Evolutionary conservation across 2,329 filamentous ascomycete genomes (phyloP).

Genomic region (Kalaharituber pfeilii): DNA sequence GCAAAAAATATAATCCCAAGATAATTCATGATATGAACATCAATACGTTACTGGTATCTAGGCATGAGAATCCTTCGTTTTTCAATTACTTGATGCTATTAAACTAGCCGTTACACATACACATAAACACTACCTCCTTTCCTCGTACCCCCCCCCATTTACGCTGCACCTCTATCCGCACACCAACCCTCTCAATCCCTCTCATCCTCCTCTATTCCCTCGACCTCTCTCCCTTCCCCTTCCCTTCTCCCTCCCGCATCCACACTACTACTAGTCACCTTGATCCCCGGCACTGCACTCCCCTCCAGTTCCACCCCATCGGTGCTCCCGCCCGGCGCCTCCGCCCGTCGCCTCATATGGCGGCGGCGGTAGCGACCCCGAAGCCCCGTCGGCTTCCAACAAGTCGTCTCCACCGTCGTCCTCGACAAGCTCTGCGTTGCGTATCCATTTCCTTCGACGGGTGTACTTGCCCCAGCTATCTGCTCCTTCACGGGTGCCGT

Average conservation of each 20-base stretch:
- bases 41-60: too few relatives aligned
- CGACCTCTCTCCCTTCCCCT: not conserved
- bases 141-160: too few relatives aligned
- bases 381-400: slow-evolving; percentile 18
- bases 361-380: not conserved
- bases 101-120: too few relatives aligned
- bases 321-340: not conserved
- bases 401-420: slow-evolving; percentile 30
- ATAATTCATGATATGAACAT: too few relatives aligned
- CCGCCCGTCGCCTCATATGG: not conserved
- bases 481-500: slow-evolving; percentile 81
- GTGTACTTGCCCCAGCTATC: slow-evolving; percentile 88
- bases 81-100: too few relatives aligned
- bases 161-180: too few relatives aligned
- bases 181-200: too few relatives aligned
- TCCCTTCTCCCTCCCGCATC: too few relatives aligned
- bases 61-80: too few relatives aligned
- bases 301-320: slow-evolving; percentile 5
- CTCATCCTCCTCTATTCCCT: slow-evolving; percentile 21
- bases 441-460: slow-evolving; percentile 81
- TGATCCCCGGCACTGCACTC: slow-evolving; percentile 1
- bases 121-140: too few relatives aligned
- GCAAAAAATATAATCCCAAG: too few relatives aligned
- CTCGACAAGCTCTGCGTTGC: slow-evolving; percentile 89
- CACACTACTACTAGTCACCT: slow-evolving; percentile 3